Evolutionary conservation across 2,329 filamentous ascomycete species (phyloP), one percentile per base, ranked within the genome.

Genomic region (Aspergillus ustus): DNA sequence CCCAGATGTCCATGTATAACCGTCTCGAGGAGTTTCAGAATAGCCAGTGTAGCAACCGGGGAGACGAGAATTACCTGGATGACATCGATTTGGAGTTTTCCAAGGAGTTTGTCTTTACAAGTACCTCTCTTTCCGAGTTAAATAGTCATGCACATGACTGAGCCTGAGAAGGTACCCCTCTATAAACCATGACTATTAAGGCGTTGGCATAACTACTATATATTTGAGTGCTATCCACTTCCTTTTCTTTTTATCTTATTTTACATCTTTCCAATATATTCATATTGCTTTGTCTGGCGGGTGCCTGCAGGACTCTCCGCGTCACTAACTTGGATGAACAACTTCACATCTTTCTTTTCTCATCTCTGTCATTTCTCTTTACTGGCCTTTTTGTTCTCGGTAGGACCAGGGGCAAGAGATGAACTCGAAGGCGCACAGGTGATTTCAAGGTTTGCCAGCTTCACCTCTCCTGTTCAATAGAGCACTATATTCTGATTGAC

Each of bases 31-130:
- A 53, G 22, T 58, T 63, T n/a, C 54, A 59, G 13, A 57, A 61
- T 17, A 63, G 59, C 22, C 69, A 64, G 29, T 19, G 20, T 6
- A 28, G 48, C 44, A 54, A 40, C 6, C 56, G 61, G 37, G 13
- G 48, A n/a, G 66, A 70, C 29, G 67, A 67, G 11, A 68, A 71
- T 34, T 65, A 63, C 20, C 55, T 75, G 19, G 69, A 71, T 19
- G 63, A 66, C 37, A 44, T 76, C n/a, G 70, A 75, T 52, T 57
- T 75, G 57, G 75, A 77, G 50, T 75, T 75, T 55, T 72, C 73
- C 0, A 75, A 72, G 40, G 73, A 77, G 22, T 75, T 74, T 45
- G 46, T 77, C 17, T 76, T 77, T 44, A 73, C 70, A 13, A 75
- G 73, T 40, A 75, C 75, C 4, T 67, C 69, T 13, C 61, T 73